Base-by-base conservation (phyloP, 352 stramenopile genomes). In the Globisporangium acanthophoron region DNA sequence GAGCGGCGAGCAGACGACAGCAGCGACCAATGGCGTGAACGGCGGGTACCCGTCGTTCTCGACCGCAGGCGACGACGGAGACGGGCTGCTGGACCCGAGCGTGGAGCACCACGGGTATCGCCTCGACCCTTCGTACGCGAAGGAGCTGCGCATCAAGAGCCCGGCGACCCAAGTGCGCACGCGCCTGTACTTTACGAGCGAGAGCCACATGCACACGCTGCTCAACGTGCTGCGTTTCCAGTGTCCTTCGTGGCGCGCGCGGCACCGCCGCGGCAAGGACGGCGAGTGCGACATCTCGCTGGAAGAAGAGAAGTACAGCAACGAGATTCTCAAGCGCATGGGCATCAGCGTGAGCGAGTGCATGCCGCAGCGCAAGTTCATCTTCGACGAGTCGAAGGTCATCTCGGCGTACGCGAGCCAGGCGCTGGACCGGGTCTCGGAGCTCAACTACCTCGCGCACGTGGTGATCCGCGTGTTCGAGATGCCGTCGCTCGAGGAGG, bases 381-480 rank as follows among this genome's bases (percentile, higher is more conserved):
- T 90, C 37, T 91, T 91, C 62, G 71, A 77, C 65, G 71, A 87
- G 65, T 85, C 85, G 45, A 92, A 90, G 58, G 76, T 94, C 58
- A 84, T 92, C 56, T 87, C 82, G 18, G 74, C 87, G 56, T 79
- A 76, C 39, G 90, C 75, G 59, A 80, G 73, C 29, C 61, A 73
- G 45, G 80, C 82, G 31, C 60, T 97, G 53, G 78, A 97, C 53
- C 87, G 93, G 53, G 77, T 98, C 44, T 82, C 80, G 13, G 97
- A 99, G 73, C 82, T 99, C 45, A 98, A 98, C 70, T 99, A 99
- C 66, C 72, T 99, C 7, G 98, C 97, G 18, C 97, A 99, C 62
- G 90, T 99, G 54, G 92, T 99, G 3, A 97, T 99, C 52, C 92
- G 97, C 20, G 81, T 99, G 40, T 99, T 99, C 56, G 97, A 99